phyloP scores from a whole-genome alignment of 106 monocot genomes.

The Acanthochlamys bracteata region DNA sequence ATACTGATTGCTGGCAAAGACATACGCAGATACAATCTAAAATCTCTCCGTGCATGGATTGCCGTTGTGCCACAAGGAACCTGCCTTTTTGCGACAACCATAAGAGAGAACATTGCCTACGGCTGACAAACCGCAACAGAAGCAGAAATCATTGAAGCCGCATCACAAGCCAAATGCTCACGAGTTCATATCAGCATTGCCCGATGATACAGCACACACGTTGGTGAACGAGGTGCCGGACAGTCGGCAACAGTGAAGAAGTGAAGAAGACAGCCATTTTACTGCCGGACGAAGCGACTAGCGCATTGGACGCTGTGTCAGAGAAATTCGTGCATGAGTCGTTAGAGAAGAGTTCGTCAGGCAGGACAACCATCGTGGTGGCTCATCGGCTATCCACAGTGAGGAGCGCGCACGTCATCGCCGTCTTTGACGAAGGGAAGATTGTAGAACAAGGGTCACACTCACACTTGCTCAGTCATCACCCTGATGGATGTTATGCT shows the following conservation, averaged over 20 bases:
- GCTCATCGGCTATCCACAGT: conserved; percentile 81
- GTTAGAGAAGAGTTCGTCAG: conserved; percentile 32
- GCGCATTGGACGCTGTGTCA: conserved; percentile 86
- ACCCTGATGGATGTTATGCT: conserved; percentile 74
- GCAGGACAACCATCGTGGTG: conserved; percentile 68
- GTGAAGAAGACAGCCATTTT: conserved; percentile 57
- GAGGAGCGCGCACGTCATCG: conserved; percentile 59
- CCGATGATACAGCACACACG: conserved; percentile 78
- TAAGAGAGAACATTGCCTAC: conserved; percentile 88
- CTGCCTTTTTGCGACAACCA: conserved; percentile 68
- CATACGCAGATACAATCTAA: conserved; percentile 73
- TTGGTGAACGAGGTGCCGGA: conserved; percentile 88
- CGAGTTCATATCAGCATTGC: conserved; percentile 80
- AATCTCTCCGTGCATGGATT: conserved; percentile 41
- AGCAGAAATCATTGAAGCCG: conserved; percentile 82
- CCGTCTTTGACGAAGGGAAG: conserved; percentile 96
- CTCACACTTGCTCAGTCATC: conserved; percentile 62
- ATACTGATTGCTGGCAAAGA: conserved; percentile 83
- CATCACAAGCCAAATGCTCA: conserved; percentile 72
- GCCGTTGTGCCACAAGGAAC: conserved; percentile 91
- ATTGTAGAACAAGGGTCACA: conserved; percentile 96
- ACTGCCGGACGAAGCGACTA: conserved; percentile 92
- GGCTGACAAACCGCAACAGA: conserved; percentile 54
- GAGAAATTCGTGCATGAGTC: conserved; percentile 81
- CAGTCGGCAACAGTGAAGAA: conserved; percentile 78